These are phyloP conservation scores for Penicillium rolfsii DNA, from an alignment of 2,329 filamentous ascomycete species.

Conservation along the genomic window DNA sequence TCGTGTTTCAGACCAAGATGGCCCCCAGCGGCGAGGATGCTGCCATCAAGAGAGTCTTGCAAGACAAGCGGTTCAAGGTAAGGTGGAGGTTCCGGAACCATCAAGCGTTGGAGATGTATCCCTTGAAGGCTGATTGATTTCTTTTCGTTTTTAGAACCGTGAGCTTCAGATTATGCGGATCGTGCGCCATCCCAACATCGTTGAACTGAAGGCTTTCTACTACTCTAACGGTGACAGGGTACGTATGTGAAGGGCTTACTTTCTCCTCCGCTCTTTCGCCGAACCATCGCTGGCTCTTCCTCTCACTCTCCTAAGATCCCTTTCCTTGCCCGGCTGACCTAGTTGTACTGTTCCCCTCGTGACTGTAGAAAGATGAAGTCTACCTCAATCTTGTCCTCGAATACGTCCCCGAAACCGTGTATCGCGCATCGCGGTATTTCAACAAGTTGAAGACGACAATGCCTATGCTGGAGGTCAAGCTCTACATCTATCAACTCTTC, in stretches of 20 bases:
- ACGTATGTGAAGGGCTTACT: constrained; percentile 44
- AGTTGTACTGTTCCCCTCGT: neutral
- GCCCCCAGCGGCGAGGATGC: constrained; percentile 98
- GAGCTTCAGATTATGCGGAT: constrained; percentile 99
- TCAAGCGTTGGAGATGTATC: neutral
- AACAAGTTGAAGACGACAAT: constrained; percentile 99
- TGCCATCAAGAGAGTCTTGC: constrained; percentile 96
- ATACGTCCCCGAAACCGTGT: constrained; percentile 97
- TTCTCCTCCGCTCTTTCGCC: constrained; percentile 8
- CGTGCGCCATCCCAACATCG: constrained; percentile 97
- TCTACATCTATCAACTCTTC: constrained; percentile 99
- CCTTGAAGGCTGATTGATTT: constrained; percentile 36
- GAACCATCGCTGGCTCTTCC: neutral
- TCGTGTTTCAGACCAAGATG: constrained; percentile 98
- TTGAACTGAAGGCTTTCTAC: constrained; percentile 98
- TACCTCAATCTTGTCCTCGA: constrained; percentile 98
- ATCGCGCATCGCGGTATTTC: constrained; percentile 97
- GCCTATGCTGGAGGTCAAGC: constrained; percentile 97
- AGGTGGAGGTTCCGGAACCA: constrained; percentile 24
- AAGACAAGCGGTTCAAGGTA: constrained; percentile 99
- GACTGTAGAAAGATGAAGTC: constrained; percentile 85
- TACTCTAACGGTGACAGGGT: constrained; percentile 99
- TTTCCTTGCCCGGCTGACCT: constrained; percentile 15
- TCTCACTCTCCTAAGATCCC: neutral
- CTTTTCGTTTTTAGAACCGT: constrained; percentile 71